Percentiles rank a stretch among this genome's conserved stretches.
phyloP scores from a whole-genome alignment of 2,329 filamentous ascomycete genomes.

The Aspergillus piperis region DNA sequence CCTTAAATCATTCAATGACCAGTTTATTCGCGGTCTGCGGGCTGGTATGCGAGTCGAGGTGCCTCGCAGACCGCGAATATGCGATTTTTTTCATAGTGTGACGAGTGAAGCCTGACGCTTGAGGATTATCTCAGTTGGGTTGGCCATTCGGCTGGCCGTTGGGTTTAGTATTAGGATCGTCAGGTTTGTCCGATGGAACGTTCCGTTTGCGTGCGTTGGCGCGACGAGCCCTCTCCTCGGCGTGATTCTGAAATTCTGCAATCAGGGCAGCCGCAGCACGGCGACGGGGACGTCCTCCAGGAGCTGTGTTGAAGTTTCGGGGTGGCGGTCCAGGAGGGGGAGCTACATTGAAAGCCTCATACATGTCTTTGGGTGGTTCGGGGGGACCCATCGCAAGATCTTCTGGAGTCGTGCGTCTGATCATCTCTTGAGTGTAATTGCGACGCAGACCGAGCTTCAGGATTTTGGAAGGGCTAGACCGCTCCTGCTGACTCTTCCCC shows the following conservation, averaged over 20 bases:
- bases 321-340: background rate
- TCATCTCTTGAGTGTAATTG: background rate
- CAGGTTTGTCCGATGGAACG: background rate
- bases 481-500: background rate
- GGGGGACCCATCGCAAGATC: no score
- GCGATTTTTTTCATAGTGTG: no score
- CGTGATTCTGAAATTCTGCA: slow-evolving; percentile 22
- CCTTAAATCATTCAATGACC: no score
- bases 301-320: slow-evolving; percentile 8
- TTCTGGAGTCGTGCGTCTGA: background rate
- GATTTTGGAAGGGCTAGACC: slow-evolving; percentile 2
- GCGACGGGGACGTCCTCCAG: slow-evolving; percentile 25
- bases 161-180: background rate
- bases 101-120: no score
- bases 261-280: slow-evolving; percentile 25
- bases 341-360: background rate
- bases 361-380: background rate
- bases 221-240: slow-evolving; percentile 21
- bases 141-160: background rate
- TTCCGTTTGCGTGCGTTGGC: slow-evolving; percentile 20
- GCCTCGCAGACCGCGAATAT: no score
- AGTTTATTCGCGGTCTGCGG: no score
- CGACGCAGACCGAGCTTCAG: slow-evolving; percentile 1
- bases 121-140: no score
- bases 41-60: no score